phyloP scores from a whole-genome alignment of 2,329 filamentous ascomycete genomes.

The Aspergillus japonicus region DNA sequence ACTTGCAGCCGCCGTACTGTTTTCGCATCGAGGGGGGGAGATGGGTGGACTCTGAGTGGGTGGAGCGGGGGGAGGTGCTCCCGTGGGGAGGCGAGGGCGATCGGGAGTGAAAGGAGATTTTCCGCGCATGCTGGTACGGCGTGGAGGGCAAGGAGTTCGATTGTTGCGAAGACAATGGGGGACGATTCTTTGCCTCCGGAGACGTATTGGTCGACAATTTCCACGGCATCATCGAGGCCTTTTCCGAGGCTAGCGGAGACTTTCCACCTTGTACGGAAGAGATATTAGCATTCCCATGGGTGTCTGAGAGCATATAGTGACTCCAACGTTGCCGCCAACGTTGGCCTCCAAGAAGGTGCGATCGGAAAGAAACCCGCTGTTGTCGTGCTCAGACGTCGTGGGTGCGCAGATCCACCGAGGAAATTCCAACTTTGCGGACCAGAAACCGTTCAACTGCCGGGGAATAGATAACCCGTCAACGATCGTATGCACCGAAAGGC shows the following conservation, averaged over 20 bases:
- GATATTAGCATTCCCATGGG: conserved; percentile 44
- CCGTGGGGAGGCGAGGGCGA: conserved; percentile 75
- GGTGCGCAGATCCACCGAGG: conserved; percentile 1
- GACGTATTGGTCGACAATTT: conserved; percentile 35
- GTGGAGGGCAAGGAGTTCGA: conserved; percentile 93
- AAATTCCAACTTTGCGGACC: conserved; percentile 12
- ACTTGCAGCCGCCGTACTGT: conserved; percentile 72
- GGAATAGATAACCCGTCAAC: conserved; percentile 6
- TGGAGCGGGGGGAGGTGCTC: conserved; percentile 84
- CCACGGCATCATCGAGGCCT: conserved; percentile 44
- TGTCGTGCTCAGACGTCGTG: conserved; percentile 8
- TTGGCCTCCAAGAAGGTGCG: conserved; percentile 23
- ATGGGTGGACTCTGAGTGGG: conserved; percentile 83
- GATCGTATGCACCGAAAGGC: not conserved
- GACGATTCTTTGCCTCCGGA: conserved; percentile 42
- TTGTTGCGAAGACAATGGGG: conserved; percentile 60
- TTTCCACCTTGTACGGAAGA: conserved; percentile 41
- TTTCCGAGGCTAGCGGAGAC: conserved; percentile 43
- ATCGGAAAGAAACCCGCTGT: conserved; percentile 1
- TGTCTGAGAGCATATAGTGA: conserved; percentile 44
- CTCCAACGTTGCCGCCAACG: conserved; percentile 33
- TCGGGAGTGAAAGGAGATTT: conserved; percentile 75
- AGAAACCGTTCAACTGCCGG: conserved; percentile 7
- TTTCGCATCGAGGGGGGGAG: conserved; percentile 67
- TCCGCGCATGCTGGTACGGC: conserved; percentile 81